Evolutionary conservation across 345 rosid genomes (phyloP), one percentile per base, ranked within the genome.

Genomic region (Mercurialis annua): DNA sequence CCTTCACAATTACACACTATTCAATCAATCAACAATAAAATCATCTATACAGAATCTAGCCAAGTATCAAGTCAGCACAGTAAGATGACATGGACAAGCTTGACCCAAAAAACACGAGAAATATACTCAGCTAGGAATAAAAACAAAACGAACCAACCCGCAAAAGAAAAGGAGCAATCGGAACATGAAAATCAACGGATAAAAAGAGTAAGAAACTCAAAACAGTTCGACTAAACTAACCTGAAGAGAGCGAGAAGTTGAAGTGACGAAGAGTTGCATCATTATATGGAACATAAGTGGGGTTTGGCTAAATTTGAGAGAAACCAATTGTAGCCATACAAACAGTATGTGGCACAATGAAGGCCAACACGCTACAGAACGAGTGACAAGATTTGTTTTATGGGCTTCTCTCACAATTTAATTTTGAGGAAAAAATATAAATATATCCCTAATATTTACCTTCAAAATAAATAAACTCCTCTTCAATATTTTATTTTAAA

Each of bases 301-400:
- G 44, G 48, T 21, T 59, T 10, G 33, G 36, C 8, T 26, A 50
- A 51, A 21, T 14, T n/a, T 34, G 40, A 3, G 59, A 56, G 29
- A 27, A 59, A 54, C 33, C 47, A 63, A 54, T 71, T 17, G 63
- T 26, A 71, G 65, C 75, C 75, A 59, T 70, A 65, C 52, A 50
- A 21, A 12, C 14, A 72, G 44, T 27, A 8, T 58, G 65, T 72
- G 75, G 70, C 31, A 47, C 18, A 6, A 23, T 47, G 51, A 65
- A 43, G 65, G 70, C 70, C 70, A 65, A 38, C 75, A 51, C 49
- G n/a, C 1, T 57, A 20, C 56, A 44, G 40, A 26, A 46, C 31
- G 40, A 61, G 40, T 33, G 2, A 16, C 5, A n/a, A 10, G 42
- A 60, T 11, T 53, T 5, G 11, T 5, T 1, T 20, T 3, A 3